These are phyloP conservation scores for Cyclotella choctawhatcheeana DNA, from an alignment of 108 stramenopile genomes.

Conservation along the genomic window DNA sequence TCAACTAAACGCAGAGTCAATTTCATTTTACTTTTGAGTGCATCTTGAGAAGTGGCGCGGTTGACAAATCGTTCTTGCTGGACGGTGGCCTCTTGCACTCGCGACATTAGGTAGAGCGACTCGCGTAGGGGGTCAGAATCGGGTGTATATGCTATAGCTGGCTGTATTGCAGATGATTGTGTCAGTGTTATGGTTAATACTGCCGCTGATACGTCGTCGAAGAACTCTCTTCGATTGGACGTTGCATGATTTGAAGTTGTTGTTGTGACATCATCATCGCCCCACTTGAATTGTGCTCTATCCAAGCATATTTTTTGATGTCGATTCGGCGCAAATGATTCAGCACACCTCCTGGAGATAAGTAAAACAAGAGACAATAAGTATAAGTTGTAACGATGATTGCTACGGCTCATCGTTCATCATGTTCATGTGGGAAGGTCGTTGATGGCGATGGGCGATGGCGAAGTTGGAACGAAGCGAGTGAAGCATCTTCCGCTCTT, in stretches of 20 bases:
- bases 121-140: constrained; percentile 66
- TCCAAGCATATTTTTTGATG: too few species aligned
- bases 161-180: constrained; percentile 3
- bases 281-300: too few species aligned
- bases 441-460: too few species aligned
- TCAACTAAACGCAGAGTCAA: constrained; percentile 67
- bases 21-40: constrained; percentile 67
- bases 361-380: too few species aligned
- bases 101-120: constrained; percentile 67
- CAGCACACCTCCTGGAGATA: too few species aligned
- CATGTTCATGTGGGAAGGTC: too few species aligned
- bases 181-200: constrained; percentile 1
- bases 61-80: constrained; percentile 73
- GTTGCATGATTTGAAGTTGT: not conserved
- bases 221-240: not conserved
- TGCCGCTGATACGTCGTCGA: not conserved
- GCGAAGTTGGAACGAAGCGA: too few species aligned
- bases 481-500: too few species aligned
- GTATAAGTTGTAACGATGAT: too few species aligned
- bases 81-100: constrained; percentile 78
- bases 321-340: too few species aligned
- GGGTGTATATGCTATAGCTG: constrained; percentile 62
- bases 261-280: not conserved
- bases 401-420: too few species aligned
- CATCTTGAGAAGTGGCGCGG: constrained; percentile 48